Conservation (phyloP, 2,329 filamentous ascomycete genomes). For the Pezicula rhizophila region DNA sequence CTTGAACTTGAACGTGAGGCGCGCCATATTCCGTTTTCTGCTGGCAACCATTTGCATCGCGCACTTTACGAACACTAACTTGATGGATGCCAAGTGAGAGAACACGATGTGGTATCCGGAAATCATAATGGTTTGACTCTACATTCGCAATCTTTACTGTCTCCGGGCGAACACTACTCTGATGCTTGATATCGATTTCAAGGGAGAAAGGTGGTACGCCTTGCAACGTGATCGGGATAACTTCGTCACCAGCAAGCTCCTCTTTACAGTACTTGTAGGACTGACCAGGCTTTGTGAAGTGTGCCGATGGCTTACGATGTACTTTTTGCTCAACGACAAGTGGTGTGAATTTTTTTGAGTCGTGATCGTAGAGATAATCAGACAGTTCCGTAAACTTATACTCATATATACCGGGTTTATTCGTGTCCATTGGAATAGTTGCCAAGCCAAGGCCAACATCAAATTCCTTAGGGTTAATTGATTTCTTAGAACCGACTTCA, state of each 20-base stretch:
- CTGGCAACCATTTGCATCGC: slow-evolving; percentile 81
- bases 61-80: slow-evolving; percentile 82
- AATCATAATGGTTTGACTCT: slow-evolving; percentile 63
- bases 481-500: slow-evolving; percentile 52
- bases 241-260: slow-evolving; percentile 74
- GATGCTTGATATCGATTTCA: slow-evolving; percentile 90
- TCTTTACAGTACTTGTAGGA: slow-evolving; percentile 94
- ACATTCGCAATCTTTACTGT: slow-evolving; percentile 78
- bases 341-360: slow-evolving; percentile 57
- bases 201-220: slow-evolving; percentile 83
- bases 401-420: slow-evolving; percentile 73
- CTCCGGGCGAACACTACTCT: slow-evolving; percentile 73
- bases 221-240: slow-evolving; percentile 78
- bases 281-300: slow-evolving; percentile 80
- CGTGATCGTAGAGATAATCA: slow-evolving; percentile 79
- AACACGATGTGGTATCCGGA: slow-evolving; percentile 78
- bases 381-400: slow-evolving; percentile 81
- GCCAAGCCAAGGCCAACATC: slow-evolving; percentile 72
- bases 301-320: slow-evolving; percentile 74
- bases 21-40: slow-evolving; percentile 65
- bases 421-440: slow-evolving; percentile 79
- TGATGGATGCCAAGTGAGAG: slow-evolving; percentile 86
- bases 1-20: slow-evolving; percentile 80
- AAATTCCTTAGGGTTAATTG: slow-evolving; percentile 63
- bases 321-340: slow-evolving; percentile 76